phyloP scores from a whole-genome alignment of 2,329 filamentous ascomycete species.

The Chrysoporthe cubensis region DNA sequence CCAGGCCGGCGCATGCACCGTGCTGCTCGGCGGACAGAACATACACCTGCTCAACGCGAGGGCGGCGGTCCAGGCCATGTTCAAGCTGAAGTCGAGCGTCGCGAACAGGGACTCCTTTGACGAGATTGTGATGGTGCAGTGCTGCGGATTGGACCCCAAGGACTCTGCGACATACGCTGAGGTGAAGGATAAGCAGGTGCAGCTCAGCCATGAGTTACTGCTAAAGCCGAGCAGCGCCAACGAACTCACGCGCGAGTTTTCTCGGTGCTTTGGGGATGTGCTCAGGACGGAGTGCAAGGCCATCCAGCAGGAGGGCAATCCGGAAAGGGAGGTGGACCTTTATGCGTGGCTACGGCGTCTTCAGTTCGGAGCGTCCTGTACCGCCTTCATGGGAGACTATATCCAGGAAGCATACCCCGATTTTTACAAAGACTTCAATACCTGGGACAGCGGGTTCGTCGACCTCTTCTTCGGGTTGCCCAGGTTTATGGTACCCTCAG shows the following conservation, averaged over 20 bases:
- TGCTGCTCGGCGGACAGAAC: constrained; percentile 1
- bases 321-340: neutral
- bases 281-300: neutral
- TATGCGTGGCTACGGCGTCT: constrained; percentile 4
- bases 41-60: constrained; percentile 9
- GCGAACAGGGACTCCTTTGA: constrained; percentile 1
- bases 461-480: neutral
- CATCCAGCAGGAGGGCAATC: neutral
- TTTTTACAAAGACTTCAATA: neutral
- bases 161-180: neutral
- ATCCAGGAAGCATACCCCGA: neutral
- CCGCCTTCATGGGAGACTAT: neutral
- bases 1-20: constrained; percentile 4
- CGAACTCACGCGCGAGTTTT: neutral
- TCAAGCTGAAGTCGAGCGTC: constrained; percentile 2
- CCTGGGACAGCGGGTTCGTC: constrained; percentile 2
- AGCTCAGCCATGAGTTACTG: constrained; percentile 5
- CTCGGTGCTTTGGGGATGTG: neutral
- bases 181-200: too few species aligned
- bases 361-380: neutral
- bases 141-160: neutral
- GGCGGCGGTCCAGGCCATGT: constrained; percentile 5
- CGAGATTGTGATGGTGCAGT: neutral
- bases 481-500: neutral
- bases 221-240: neutral